Base-by-base conservation (phyloP, 73 alveolate species). In the Paramecium tetraurelia region DNA sequence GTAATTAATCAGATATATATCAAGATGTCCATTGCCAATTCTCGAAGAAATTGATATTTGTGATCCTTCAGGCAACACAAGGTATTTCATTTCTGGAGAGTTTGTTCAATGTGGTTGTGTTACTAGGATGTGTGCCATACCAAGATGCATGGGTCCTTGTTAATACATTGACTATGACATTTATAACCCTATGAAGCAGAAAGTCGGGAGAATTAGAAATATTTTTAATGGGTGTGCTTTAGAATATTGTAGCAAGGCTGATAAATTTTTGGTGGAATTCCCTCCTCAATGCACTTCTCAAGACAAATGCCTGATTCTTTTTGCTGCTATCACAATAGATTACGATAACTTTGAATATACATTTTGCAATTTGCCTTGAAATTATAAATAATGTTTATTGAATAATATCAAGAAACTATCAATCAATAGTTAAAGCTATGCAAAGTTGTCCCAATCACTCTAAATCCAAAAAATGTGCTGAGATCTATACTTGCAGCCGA, bases 141-240 rank as follows among this genome's bases (percentile, higher is more conserved):
- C 90, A 20, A 41, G 90, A 80, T 80, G 76, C 22, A 22, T n/a
- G 6, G 90, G 75, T 8, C 72, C 90, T n/a, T 80, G 90, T 24
- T 31, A 41, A 41, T 44, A 11, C 10, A 80, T 80, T 44, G 43
- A 46, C 18, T 80, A 44, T 48, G 75, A 80, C 44, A 80, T 80
- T 22, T 80, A 46, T n/a, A 80, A 46, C 38, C 46, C 43, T 9
- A 41, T 31, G 43, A 40, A 80, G 21, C 43, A 80, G 75, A 80
- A 44, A 24, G 90, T 80, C 7, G 90, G 90, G 9, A 44, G 76
- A 31, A 80, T 80, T 31, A 80, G 46, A 80, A 80, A 80, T 80
- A 41, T 80, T 59, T 80, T 80, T 48, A 80, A 80, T 80, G 90
- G 90, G 1, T 80, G 90, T 46, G 44, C 31, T 80, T 53, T 3